Percentiles rank a stretch among this genome's conserved stretches.
These are phyloP conservation scores for Mortierella sp. DNA, from an alignment of 371 early-diverging fungal species.

Conservation along the genomic window DNA sequence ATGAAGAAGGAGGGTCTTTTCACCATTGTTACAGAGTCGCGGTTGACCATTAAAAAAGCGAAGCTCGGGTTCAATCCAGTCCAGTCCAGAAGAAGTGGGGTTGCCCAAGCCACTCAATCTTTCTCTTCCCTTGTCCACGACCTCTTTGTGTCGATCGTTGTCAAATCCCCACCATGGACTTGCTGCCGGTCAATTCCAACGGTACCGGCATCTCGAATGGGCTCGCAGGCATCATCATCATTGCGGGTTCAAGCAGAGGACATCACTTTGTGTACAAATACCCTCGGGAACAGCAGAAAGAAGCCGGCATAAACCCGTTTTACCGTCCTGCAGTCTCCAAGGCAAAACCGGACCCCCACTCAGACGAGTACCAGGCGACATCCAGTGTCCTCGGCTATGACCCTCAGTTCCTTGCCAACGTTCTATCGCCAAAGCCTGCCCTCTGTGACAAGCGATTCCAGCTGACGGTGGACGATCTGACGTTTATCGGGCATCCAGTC, in stretches of 20 bases:
- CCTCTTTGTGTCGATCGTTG: too few relatives aligned
- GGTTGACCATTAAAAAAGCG: too few relatives aligned
- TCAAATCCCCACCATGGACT: constrained; percentile 13
- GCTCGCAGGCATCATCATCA: constrained; percentile 66
- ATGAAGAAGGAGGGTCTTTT: too few relatives aligned
- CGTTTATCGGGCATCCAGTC: constrained; percentile 80
- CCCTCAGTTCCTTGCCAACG: constrained; percentile 73
- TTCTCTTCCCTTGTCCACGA: too few relatives aligned
- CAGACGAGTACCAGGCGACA: constrained; percentile 54
- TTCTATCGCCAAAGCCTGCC: constrained; percentile 78
- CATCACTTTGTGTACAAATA: constrained; percentile 78
- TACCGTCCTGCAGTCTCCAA: constrained; percentile 12
- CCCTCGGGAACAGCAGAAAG: constrained; percentile 62
- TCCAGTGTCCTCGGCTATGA: constrained; percentile 75
- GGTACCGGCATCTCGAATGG: constrained; percentile 34
- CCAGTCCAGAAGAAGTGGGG: too few relatives aligned
- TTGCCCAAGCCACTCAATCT: too few relatives aligned
- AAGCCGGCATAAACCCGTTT: constrained; percentile 11
- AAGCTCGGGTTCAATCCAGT: too few relatives aligned
- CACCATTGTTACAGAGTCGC: too few relatives aligned
- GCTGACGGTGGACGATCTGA: constrained; percentile 80
- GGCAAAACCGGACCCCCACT: not conserved
- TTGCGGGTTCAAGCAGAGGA: constrained; percentile 75
- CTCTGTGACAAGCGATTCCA: constrained; percentile 82
- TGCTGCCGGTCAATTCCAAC: constrained; percentile 18